Evolutionary conservation across 1,284 basidiomycete genomes (phyloP).

Genomic region (Rhodofomes roseus): DNA sequence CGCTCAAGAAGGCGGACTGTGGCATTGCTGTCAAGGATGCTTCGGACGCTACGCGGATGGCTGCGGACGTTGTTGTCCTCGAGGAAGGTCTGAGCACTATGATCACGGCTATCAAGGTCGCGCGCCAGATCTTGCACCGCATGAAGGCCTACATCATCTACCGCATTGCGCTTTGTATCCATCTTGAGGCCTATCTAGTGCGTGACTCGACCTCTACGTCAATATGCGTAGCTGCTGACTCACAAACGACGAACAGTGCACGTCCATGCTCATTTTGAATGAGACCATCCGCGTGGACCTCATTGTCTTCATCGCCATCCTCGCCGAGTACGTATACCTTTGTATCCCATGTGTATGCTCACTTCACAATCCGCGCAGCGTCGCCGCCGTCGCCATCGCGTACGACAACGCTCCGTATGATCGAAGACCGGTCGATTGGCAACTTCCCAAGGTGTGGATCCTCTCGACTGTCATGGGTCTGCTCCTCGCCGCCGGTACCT

Average conservation of each 20-base stretch:
- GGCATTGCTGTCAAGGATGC: conserved; percentile 10
- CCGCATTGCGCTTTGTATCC: conserved; percentile 11
- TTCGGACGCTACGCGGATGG: conserved; percentile 8
- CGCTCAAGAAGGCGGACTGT: conserved; percentile 12
- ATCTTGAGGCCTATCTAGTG: conserved; percentile 8
- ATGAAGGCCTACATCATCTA: conserved; percentile 12
- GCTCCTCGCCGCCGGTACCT: conserved; percentile 7
- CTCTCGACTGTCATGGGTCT: conserved; percentile 10
- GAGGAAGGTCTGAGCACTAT: conserved; percentile 12
- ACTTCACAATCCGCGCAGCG: neutral
- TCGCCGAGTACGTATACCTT: conserved; percentile 3
- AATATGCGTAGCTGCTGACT: neutral
- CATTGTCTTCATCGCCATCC: conserved; percentile 10
- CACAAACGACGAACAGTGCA: neutral
- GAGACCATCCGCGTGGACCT: conserved; percentile 11
- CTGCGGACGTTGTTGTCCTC: conserved; percentile 9
- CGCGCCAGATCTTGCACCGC: conserved; percentile 11
- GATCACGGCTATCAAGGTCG: conserved; percentile 11
- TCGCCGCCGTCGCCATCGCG: conserved; percentile 9
- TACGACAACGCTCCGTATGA: conserved; percentile 10
- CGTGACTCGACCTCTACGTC: neutral
- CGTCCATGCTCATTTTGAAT: conserved; percentile 10
- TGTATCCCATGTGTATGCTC: neutral
- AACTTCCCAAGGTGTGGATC: conserved; percentile 11
- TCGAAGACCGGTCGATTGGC: conserved; percentile 10